Conservation (phyloP, 352 stramenopile species). For the Blastocystis sp. region DNA sequence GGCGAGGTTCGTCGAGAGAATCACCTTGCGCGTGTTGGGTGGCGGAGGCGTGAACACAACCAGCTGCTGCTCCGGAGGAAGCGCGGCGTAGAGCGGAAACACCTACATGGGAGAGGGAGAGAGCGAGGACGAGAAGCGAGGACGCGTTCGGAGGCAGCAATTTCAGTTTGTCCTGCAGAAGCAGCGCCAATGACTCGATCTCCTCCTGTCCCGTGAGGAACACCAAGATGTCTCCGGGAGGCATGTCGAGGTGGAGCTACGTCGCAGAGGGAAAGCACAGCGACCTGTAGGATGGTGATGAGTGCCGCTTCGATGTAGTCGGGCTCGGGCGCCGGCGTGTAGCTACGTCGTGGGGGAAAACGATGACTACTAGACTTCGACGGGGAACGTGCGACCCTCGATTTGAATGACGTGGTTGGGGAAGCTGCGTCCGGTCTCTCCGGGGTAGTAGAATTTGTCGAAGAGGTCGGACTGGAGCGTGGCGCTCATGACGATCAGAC, state of each 20-base stretch:
- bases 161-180: constrained; percentile 72
- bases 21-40: constrained; percentile 66
- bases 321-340: constrained; percentile 72
- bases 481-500: constrained; percentile 76
- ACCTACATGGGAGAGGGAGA: constrained; percentile 61
- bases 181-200: constrained; percentile 79
- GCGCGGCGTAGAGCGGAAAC: constrained; percentile 84
- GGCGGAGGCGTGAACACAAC: constrained; percentile 76
- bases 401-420: constrained; percentile 50
- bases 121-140: background rate
- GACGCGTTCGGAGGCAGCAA: constrained; percentile 63
- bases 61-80: constrained; percentile 85
- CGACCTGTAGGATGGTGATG: constrained; percentile 76
- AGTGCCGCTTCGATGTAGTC: constrained; percentile 78
- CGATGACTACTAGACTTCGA: constrained; percentile 57
- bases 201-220: constrained; percentile 87
- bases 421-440: background rate
- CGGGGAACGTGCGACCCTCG: constrained; percentile 56
- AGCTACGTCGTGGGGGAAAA: constrained; percentile 4
- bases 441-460: constrained; percentile 68
- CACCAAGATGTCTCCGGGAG: constrained; percentile 76
- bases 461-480: constrained; percentile 76
- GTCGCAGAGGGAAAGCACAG: constrained; percentile 57
- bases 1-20: constrained; percentile 81
- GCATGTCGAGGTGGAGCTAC: constrained; percentile 64